Evolutionary conservation across 257 asterid species (phyloP).

Genomic region (Misopates orontium): DNA sequence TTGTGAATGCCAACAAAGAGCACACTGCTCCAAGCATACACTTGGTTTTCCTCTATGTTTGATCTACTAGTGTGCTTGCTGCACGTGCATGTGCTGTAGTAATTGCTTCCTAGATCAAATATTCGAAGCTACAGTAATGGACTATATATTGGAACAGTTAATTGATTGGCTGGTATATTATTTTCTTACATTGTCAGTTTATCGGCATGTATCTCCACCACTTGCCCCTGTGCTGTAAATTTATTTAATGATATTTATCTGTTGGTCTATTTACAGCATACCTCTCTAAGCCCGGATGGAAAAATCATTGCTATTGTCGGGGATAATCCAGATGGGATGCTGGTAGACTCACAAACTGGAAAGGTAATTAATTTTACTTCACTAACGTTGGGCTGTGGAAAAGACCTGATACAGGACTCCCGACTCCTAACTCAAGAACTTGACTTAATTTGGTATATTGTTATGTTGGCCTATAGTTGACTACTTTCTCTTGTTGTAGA

Average conservation of each 20-base stretch:
- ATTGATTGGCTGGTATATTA: not conserved
- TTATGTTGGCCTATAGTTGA: not conserved
- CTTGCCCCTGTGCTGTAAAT: not conserved
- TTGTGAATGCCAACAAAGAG: too few species aligned
- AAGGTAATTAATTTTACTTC: constrained; percentile 29
- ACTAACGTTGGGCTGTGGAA: not conserved
- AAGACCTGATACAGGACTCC: not conserved
- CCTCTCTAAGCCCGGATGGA: constrained; percentile 47
- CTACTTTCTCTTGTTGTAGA: constrained; percentile 20
- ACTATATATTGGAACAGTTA: constrained; percentile 14
- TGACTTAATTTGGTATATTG: not conserved
- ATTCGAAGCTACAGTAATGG: not conserved
- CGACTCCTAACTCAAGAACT: not conserved
- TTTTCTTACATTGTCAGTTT: not conserved
- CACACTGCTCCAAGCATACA: too few species aligned
- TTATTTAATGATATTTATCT: not conserved
- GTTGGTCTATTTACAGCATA: constrained; percentile 37
- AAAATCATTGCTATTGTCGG: constrained; percentile 42
- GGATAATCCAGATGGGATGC: constrained; percentile 44
- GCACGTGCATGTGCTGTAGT: too few species aligned
- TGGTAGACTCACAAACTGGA: constrained; percentile 49
- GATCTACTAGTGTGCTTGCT: not conserved
- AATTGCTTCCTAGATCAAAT: too few species aligned
- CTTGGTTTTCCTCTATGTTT: not conserved
- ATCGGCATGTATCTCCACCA: not conserved